Evolutionary conservation across 1,284 basidiomycete genomes (phyloP), one percentile per base, ranked within the genome.

Genomic region (Heterobasidion annosum): DNA sequence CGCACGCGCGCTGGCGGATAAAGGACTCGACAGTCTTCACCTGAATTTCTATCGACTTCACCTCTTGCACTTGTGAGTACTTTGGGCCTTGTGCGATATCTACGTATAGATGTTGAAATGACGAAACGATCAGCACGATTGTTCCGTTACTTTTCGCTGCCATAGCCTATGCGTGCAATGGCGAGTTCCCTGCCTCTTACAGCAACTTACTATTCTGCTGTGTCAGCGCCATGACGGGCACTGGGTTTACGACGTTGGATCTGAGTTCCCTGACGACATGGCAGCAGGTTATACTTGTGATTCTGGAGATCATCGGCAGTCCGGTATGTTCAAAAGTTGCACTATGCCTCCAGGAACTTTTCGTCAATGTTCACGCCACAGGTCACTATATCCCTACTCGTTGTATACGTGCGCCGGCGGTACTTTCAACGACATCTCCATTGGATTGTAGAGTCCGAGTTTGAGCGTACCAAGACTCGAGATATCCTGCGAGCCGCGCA

Each of bases 391-490:
- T 82, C 83, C 1, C 84, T 82, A 82, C 66, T 85, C 53, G 79
- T 82, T 63, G 82, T 85, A 18, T 77, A 77, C 53, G 73, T 78
- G 57, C 71, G 48, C 62, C 88, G 85, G 62, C 73, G 80, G 63
- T 92, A 89, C 68, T 91, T 93, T 66, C 78, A 79, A 5, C 76
- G 75, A 60, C 82, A 82, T 62, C 88, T 92, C 60, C 72, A 81
- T 51, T 75, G 87, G 65, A 78, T 91, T 51, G 73, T 93, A 50
- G 70, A 76, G 52, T 74, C 77, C 35, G 73, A 79, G 45, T 44
- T 62, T 25, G 57, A 62, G 37, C 55, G 66, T 18, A 56, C 60
- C 0, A 51, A 55, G 19, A 55, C 54, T 12, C 55, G 53, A 2
- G 54, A 57, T 19, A 44, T 54, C 12, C 18, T 40, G 3, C 25